These are phyloP conservation scores for Miscanthus sacchariflorus DNA, from an alignment of 202 grass and related monocot genomes.

Conservation along the genomic window DNA sequence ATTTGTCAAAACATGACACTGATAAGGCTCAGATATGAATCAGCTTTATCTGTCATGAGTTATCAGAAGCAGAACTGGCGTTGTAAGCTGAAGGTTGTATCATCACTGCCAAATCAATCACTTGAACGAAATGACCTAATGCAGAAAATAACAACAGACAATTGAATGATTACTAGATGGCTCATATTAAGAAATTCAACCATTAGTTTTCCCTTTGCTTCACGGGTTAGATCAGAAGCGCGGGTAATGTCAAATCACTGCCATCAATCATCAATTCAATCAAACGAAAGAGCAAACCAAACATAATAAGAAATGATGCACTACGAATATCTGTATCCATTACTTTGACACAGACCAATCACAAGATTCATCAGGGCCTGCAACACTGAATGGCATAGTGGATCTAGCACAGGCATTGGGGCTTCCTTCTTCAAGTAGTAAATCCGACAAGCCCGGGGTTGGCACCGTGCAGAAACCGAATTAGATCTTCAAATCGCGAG, in stretches of 20 bases:
- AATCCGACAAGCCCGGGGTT: conserved; percentile 76
- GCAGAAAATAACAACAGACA: not conserved
- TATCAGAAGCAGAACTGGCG: conserved; percentile 95
- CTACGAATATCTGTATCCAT: conserved; percentile 46
- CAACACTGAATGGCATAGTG: conserved; percentile 83
- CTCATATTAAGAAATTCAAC: conserved; percentile 99
- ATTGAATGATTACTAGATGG: conserved; percentile 1
- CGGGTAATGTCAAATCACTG: conserved; percentile 69
- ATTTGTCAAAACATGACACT: not conserved
- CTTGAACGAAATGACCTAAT: no score
- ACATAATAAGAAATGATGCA: not conserved
- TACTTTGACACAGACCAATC: conserved; percentile 81
- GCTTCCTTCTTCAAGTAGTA: conserved; percentile 64
- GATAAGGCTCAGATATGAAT: conserved; percentile 55
- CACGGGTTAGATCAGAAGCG: conserved; percentile 86
- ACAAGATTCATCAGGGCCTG: conserved; percentile 59
- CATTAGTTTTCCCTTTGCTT: conserved; percentile 80
- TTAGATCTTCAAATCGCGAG: not conserved
- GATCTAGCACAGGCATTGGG: conserved; percentile 83
- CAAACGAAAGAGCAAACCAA: not conserved
- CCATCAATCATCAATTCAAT: conserved; percentile 27
- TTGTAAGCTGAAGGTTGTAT: conserved; percentile 60
- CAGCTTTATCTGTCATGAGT: conserved; percentile 74
- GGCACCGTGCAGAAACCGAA: conserved; percentile 51
- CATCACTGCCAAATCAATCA: conserved; percentile 5